Conservation (phyloP, 2,329 filamentous ascomycete species). For the Rutstroemia sp. region DNA sequence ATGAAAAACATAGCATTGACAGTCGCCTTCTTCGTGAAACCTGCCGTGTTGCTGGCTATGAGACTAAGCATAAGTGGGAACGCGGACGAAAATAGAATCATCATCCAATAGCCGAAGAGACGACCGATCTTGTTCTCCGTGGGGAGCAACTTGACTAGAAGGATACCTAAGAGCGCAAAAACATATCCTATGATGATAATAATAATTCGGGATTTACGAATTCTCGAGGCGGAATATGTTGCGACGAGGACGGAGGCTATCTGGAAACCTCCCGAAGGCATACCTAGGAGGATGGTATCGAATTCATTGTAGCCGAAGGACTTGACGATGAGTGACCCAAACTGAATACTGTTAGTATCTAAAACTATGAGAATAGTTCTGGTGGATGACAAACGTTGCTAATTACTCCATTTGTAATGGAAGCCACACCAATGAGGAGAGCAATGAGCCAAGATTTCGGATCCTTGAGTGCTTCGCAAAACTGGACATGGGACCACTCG, state of each 20-base stretch:
- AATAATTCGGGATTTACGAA: constrained; percentile 12
- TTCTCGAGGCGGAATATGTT: constrained; percentile 9
- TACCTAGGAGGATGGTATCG: constrained; percentile 40
- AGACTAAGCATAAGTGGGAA: constrained; percentile 29
- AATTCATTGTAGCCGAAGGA: constrained; percentile 30
- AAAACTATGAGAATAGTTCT: not conserved
- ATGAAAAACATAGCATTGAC: constrained; percentile 7
- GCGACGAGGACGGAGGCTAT: constrained; percentile 5
- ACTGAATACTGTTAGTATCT: constrained; percentile 30
- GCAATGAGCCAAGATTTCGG: constrained; percentile 26
- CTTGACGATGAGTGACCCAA: constrained; percentile 31
- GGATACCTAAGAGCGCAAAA: constrained; percentile 51
- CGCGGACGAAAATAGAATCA: constrained; percentile 50
- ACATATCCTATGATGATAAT: constrained; percentile 21
- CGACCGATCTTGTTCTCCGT: constrained; percentile 38
- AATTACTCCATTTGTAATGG: constrained; percentile 32
- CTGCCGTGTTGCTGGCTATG: constrained; percentile 43
- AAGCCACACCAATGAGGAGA: constrained; percentile 22
- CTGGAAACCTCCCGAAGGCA: constrained; percentile 46
- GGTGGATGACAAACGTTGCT: not conserved
- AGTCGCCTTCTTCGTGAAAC: constrained; percentile 4
- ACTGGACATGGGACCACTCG: constrained; percentile 31
- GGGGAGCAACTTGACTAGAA: constrained; percentile 49
- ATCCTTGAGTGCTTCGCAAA: constrained; percentile 33
- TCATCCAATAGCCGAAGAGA: constrained; percentile 48